Conservation (phyloP, 1,139 yeast species). For the Saccharomyces hybrid region DNA sequence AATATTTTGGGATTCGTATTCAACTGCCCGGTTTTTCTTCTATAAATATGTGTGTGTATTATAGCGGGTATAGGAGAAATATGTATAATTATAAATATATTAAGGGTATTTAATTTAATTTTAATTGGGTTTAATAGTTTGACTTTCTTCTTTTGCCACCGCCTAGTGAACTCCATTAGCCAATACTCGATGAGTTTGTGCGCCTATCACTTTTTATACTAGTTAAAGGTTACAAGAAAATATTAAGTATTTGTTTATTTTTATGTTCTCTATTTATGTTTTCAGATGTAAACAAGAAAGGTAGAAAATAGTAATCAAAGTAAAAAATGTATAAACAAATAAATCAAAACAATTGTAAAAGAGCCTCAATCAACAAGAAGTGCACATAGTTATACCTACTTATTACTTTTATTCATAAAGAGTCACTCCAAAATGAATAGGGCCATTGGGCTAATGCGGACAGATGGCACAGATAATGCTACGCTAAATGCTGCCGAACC, state of each 20-base stretch:
- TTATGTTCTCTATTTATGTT: not conserved
- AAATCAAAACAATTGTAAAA: conserved; percentile 34
- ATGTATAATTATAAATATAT: not conserved
- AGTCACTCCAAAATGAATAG: conserved; percentile 39
- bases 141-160: not conserved
- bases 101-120: not conserved
- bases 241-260: not conserved
- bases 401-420: conserved; percentile 39
- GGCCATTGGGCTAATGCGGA: not conserved
- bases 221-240: not conserved
- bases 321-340: too few relatives aligned
- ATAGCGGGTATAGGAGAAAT: conserved; percentile 1
- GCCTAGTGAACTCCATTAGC: not conserved
- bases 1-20: conserved; percentile 4
- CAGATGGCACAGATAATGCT: not conserved
- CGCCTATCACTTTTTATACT: not conserved
- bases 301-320: not conserved
- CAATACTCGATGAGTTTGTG: not conserved
- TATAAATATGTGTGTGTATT: conserved; percentile 11
- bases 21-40: conserved; percentile 17
- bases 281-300: too few relatives aligned
- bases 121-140: not conserved
- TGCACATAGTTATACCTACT: conserved; percentile 46
- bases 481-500: not conserved
- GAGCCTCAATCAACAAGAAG: conserved; percentile 15